Conservation (phyloP, 768 basidiomycete species). For the Gymnopilus junonius region DNA sequence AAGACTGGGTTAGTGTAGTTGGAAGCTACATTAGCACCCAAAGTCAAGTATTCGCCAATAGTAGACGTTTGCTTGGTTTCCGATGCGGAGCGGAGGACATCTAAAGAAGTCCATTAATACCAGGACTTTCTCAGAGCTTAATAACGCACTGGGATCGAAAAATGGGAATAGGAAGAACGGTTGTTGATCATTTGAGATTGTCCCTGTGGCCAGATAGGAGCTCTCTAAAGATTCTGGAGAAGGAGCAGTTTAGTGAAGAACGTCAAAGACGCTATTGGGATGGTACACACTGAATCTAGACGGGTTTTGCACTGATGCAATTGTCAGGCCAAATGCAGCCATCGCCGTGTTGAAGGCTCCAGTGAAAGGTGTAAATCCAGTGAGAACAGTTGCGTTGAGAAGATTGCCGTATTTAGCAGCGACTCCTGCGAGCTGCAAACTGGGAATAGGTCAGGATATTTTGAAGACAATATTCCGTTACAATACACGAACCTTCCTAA, state of each 20-base stretch:
- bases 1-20: constrained; percentile 25
- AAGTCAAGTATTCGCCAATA: constrained; percentile 26
- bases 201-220: constrained; percentile 20
- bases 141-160: constrained; percentile 22
- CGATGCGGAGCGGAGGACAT: constrained; percentile 4
- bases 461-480: not conserved
- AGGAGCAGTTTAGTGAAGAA: too few relatives aligned
- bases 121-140: not conserved
- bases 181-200: constrained; percentile 20
- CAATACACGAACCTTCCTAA: constrained; percentile 23
- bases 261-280: too few relatives aligned
- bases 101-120: not conserved
- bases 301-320: constrained; percentile 20
- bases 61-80: constrained; percentile 21
- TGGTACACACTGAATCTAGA: constrained; percentile 20
- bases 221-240: constrained; percentile 14
- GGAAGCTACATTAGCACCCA: constrained; percentile 4
- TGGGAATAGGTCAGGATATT: not conserved
- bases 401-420: constrained; percentile 19
- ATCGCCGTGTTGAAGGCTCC: constrained; percentile 12
- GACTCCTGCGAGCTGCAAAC: constrained; percentile 21
- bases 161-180: constrained; percentile 23
- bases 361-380: constrained; percentile 19
- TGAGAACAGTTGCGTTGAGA: constrained; percentile 25
- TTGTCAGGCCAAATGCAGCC: constrained; percentile 18